A percentile compares a stretch with the other conserved stretches of the same genome.
Evolutionary conservation across 371 early-diverging fungal genomes (phyloP).

Genomic region (Dichotomocladium elegans): DNA sequence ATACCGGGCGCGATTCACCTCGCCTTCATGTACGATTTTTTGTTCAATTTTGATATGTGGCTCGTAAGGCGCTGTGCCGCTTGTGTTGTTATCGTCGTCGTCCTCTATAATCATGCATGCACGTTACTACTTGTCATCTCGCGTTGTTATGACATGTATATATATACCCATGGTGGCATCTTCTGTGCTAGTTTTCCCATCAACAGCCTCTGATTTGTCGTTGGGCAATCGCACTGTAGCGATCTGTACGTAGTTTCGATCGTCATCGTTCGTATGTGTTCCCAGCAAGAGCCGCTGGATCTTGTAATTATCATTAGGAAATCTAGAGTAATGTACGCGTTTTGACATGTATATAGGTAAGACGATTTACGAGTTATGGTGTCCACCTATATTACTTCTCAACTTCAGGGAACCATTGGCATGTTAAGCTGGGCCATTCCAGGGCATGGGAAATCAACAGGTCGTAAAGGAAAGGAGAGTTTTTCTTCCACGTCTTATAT

Average conservation of each 20-base stretch:
- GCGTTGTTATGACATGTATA: too few species aligned
- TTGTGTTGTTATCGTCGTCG: slow-evolving; percentile 2
- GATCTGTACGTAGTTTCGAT: slow-evolving; percentile 96
- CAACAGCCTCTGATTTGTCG: slow-evolving; percentile 57
- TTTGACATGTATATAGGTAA: background rate
- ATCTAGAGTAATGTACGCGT: slow-evolving; percentile 42
- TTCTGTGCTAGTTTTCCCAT: slow-evolving; percentile 7
- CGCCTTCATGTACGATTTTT: slow-evolving; percentile 93
- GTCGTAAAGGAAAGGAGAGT: slow-evolving; percentile 98
- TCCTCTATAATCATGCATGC: background rate
- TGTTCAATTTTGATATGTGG: slow-evolving; percentile 87
- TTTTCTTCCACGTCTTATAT: slow-evolving; percentile 99
- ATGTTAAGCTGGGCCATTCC: slow-evolving; percentile 98
- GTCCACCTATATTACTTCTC: slow-evolving; percentile 58
- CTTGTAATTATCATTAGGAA: slow-evolving; percentile 88
- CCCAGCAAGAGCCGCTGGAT: slow-evolving; percentile 88
- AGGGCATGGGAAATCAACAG: slow-evolving; percentile 97
- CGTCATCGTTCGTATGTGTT: slow-evolving; percentile 97
- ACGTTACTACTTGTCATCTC: too few species aligned
- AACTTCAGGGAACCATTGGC: slow-evolving; percentile 98
- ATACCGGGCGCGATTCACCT: slow-evolving; percentile 95
- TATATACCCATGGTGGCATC: background rate
- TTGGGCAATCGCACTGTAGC: slow-evolving; percentile 90
- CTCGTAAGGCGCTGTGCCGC: slow-evolving; percentile 48
- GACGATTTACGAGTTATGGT: background rate